Base-by-base conservation (phyloP, 352 stramenopile species). In the Globisporangium mamillatum region DNA sequence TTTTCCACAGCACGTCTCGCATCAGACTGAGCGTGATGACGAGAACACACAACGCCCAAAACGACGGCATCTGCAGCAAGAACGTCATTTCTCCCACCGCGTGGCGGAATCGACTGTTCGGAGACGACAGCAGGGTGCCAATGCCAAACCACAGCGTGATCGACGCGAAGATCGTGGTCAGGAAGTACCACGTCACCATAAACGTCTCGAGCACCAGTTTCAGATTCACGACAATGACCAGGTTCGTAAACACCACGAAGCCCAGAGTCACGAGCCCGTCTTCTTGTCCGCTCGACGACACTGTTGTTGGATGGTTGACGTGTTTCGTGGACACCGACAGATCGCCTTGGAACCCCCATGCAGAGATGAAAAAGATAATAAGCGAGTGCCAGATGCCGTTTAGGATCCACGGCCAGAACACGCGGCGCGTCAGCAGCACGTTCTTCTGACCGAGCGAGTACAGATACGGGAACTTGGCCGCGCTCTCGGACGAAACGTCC, bases 331-430 rank as follows among this genome's bases (percentile, higher is more conserved):
- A 79, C 72, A 74, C 32, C 12, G 54, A 64, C 22, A 77, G n/a
- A 20, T 70, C 66, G 32, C 81, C 81, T 48, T 82, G 77, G 62
- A 84, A 91, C 0, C 74, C 79, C 84, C 80, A 91, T 20, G 79
- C 74, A 22, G 83, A 92, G n/a, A 93, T 66, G 60, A 93, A 92
- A 67, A 93, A 92, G 62, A 94, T 92, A 25, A 94, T 75, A 18
- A 92, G 60, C 36, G 86, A 94, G 62, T 94, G 84, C 84, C 82
- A 94, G 29, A 94, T 76, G n/a, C 84, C 86, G 36, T 88, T 94
- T 16, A 91, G 69, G 63, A 93, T 92, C 86, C 86, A 93, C 6
- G 83, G 83, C 86, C 86, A 93, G 65, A 93, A 93, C n/a, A 93
- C 82, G n/a, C 68, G 66, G 24, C 78, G 77, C 12, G 55, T 52